Evolutionary conservation across 2,329 filamentous ascomycete genomes (phyloP).

Genomic region (Sphaerulina populicola): DNA sequence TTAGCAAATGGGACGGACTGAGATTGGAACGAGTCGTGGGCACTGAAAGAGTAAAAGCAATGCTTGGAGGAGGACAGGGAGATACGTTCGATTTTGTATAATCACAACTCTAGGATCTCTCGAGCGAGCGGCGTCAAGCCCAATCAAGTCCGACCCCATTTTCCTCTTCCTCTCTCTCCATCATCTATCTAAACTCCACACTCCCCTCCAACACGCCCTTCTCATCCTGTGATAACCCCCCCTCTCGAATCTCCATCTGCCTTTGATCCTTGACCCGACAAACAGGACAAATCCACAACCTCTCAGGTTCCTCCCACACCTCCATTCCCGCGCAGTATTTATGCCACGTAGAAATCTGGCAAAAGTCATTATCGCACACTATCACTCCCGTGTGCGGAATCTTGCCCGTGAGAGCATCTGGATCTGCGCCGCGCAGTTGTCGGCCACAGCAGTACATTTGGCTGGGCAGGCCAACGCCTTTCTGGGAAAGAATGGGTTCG

Average conservation of each 20-base stretch:
- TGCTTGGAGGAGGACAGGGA: conserved; percentile 58
- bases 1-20: conserved; percentile 82
- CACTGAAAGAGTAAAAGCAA: conserved; percentile 66
- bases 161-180: not conserved
- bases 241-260: not conserved
- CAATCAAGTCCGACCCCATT: not conserved
- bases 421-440: not conserved
- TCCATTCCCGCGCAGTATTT: not conserved
- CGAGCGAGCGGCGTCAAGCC: not conserved
- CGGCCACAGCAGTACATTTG: not conserved
- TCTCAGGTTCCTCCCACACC: not conserved
- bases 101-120: not conserved
- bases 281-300: conserved; percentile 1
- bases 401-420: not conserved
- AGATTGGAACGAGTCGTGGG: conserved; percentile 85
- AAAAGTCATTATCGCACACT: conserved; percentile 2
- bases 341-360: not conserved
- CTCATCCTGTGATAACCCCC: not conserved
- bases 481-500: too few relatives aligned
- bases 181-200: not conserved
- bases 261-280: not conserved
- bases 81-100: conserved; percentile 94
- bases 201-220: not conserved
- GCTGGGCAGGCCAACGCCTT: too few relatives aligned
- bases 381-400: not conserved